A percentile compares a stretch with the other conserved stretches of the same genome.
These are phyloP conservation scores for Calamus simplicifolius DNA, from an alignment of 176 grass and related monocot genomes.

Conservation along the genomic window DNA sequence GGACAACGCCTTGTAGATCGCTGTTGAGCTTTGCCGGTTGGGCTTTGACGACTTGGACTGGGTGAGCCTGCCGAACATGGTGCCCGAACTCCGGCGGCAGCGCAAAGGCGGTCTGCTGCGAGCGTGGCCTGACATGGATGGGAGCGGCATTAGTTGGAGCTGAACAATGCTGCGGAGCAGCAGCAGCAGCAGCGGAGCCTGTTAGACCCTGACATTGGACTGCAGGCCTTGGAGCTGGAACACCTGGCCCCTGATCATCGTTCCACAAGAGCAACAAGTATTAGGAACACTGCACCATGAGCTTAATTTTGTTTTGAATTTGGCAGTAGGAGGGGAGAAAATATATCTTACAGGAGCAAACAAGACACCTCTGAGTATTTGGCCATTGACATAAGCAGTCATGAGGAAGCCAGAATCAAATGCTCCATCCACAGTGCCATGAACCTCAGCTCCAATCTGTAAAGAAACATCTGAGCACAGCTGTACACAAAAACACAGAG, in stretches of 20 bases:
- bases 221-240: constrained; percentile 44
- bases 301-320: too few relatives aligned
- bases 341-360: constrained; percentile 75
- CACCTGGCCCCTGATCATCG: constrained; percentile 49
- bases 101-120: constrained; percentile 30
- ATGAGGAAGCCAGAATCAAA: constrained; percentile 93
- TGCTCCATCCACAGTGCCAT: constrained; percentile 71
- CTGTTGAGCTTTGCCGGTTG: constrained; percentile 44
- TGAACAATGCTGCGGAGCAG: constrained; percentile 48
- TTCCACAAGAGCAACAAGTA: background rate
- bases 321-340: too few relatives aligned
- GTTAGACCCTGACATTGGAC: constrained; percentile 51
- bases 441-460: constrained; percentile 83
- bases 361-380: constrained; percentile 81
- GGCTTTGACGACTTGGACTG: constrained; percentile 41
- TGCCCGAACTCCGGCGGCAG: constrained; percentile 47
- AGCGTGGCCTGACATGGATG: constrained; percentile 39
- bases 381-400: constrained; percentile 74
- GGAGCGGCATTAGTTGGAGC: constrained; percentile 36
- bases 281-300: too few relatives aligned
- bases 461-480: background rate
- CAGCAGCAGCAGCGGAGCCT: constrained; percentile 15
- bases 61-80: constrained; percentile 30
- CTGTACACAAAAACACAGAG: too few relatives aligned
- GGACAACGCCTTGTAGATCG: constrained; percentile 80